phyloP scores from a whole-genome alignment of 805 yeast genomes.

The Helenozyma baotianmanensis region DNA sequence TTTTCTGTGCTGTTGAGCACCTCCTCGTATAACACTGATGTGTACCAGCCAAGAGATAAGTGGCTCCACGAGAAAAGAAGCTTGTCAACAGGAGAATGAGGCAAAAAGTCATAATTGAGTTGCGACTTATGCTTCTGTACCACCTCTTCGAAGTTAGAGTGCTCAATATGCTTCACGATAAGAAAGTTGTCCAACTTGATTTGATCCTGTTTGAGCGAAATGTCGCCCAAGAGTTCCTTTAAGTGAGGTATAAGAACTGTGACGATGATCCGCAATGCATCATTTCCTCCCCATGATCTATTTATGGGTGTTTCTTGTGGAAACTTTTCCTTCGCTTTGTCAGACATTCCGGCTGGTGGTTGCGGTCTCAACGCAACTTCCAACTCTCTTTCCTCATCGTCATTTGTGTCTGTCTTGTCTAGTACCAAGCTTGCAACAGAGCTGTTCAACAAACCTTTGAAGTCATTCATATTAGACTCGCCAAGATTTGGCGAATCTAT shows the following conservation, averaged over 20 bases:
- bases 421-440: too few relatives aligned
- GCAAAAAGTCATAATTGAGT: slow-evolving; percentile 40
- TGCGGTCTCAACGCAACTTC: slow-evolving; percentile 43
- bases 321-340: slow-evolving; percentile 49
- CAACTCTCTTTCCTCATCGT: slow-evolving; percentile 18
- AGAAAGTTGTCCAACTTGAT: slow-evolving; percentile 21
- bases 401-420: slow-evolving; percentile 11
- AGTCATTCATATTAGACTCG: too few relatives aligned
- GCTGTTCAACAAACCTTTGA: too few relatives aligned
- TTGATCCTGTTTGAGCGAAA: slow-evolving; percentile 20
- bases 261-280: slow-evolving; percentile 41
- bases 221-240: slow-evolving; percentile 23
- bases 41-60: slow-evolving; percentile 71
- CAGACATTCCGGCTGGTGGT: slow-evolving; percentile 59
- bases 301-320: slow-evolving; percentile 47
- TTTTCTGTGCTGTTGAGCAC: slow-evolving; percentile 34
- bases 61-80: slow-evolving; percentile 60
- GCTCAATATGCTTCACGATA: slow-evolving; percentile 39
- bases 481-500: too few relatives aligned
- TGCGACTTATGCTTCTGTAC: slow-evolving; percentile 21
- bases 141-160: slow-evolving; percentile 24
- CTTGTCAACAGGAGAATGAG: slow-evolving; percentile 37
- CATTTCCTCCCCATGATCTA: slow-evolving; percentile 55
- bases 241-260: slow-evolving; percentile 36
- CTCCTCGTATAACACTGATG: slow-evolving; percentile 57